Evolutionary conservation across 495 filamentous ascomycete genomes (phyloP).

Genomic region (Penicillium soppii): DNA sequence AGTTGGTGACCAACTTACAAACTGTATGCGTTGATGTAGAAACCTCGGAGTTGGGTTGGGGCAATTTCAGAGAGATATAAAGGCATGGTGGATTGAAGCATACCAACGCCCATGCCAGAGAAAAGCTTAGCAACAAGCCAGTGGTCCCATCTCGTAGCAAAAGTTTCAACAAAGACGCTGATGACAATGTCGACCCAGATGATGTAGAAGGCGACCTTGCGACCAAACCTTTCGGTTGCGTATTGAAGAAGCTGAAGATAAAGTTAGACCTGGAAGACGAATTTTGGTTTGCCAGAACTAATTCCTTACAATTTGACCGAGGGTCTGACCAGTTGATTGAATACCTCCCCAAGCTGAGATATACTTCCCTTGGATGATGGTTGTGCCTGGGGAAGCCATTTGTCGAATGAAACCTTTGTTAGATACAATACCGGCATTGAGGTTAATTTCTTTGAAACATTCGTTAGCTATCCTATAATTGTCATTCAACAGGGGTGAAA

Average conservation of each 20-base stretch:
- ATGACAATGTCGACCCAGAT: slow-evolving; percentile 31
- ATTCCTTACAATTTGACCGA: slow-evolving; percentile 29
- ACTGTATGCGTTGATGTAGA: slow-evolving; percentile 41
- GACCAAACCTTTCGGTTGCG: slow-evolving; percentile 29
- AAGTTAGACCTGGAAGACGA: not conserved
- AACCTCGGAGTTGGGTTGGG: slow-evolving; percentile 37
- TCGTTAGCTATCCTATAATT: not conserved
- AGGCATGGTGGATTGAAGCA: slow-evolving; percentile 43
- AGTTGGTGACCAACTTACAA: slow-evolving; percentile 24
- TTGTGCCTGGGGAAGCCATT: slow-evolving; percentile 27
- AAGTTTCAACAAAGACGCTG: slow-evolving; percentile 38
- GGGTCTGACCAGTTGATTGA: slow-evolving; percentile 38
- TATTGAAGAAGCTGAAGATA: slow-evolving; percentile 29
- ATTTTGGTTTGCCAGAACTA: not conserved
- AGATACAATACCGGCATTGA: slow-evolving; percentile 40
- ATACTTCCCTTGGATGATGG: slow-evolving; percentile 33
- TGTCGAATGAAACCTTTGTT: slow-evolving; percentile 43
- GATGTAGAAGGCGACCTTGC: slow-evolving; percentile 31
- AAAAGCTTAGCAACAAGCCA: slow-evolving; percentile 44
- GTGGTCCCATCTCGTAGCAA: slow-evolving; percentile 36
- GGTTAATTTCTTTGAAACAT: slow-evolving; percentile 33
- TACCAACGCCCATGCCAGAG: slow-evolving; percentile 41
- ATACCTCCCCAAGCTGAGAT: slow-evolving; percentile 42
- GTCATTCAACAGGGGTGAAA: too few species aligned
- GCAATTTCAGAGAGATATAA: slow-evolving; percentile 41